Evolutionary conservation across 2,329 filamentous ascomycete species (phyloP), one percentile per base, ranked within the genome.

Genomic region (Aspergillus pseudoterreus): DNA sequence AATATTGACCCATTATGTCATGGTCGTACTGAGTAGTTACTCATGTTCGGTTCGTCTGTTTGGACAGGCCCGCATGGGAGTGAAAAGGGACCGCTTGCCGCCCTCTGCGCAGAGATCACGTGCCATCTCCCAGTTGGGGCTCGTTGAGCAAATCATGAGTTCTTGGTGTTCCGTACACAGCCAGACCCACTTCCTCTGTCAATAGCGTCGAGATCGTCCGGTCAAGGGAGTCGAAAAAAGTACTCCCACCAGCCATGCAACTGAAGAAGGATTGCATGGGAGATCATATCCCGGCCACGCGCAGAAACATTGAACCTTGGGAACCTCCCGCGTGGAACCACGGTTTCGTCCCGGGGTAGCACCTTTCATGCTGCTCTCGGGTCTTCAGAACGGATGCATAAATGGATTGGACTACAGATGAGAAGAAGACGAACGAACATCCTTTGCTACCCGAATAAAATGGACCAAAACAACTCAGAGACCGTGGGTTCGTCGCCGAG

Each of bases 271-370:
- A 30, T 30, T 42, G 39, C 19, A n/a, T 19, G 30, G 41, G 32
- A 50, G 12, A 27, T 44, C 12, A 22, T 15, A 33, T 35, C 15
- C 45, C 41, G 22, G 50, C 46, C 45, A 51, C 45, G 38, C 49
- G 43, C 46, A 43, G 51, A 54, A 42, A 43, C 32, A 41, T 22
- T 15, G 47, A 60, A 56, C 58, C 56, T 53, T 59, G 58, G 58
- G 39, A 56, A 45, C 21, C 49, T 57, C 50, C 58, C 58, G 58
- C 45, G 43, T 55, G 58, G 58, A 55, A 59, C 53, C 46, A 51
- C 19, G 50, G 49, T 46, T 41, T 46, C 33, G 49, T 48, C 50
- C 57, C 50, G 51, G 45, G 39, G 30, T 41, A 39, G 45, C 8
- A 39, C 15, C 22, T 46, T 46, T n/a, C 15, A n/a, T n/a, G 35